Base-by-base conservation (phyloP, 192 early-diverging fungal species). In the Endogone sp. region DNA sequence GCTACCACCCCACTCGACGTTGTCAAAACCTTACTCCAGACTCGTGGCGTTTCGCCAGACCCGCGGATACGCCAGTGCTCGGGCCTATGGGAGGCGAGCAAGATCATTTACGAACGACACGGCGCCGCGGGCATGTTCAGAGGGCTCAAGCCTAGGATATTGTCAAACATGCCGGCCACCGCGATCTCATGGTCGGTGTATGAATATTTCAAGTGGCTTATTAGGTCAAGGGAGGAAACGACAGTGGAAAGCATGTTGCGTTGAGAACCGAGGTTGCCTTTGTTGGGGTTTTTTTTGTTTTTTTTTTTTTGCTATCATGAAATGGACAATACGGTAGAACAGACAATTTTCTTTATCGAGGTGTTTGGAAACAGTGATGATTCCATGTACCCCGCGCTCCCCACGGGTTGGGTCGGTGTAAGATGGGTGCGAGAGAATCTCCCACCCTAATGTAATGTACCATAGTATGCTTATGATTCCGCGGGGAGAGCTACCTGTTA, bases 161-260 rank as follows among this genome's bases (percentile, higher is more conserved):
- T 99, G 63, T 90, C 93, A 13, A 89, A 99, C 75, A 90, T 96
- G 85, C 95, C 97, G 0, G 88, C 91, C 30, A 95, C 95, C 0
- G 95, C 95, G 25, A 93, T 99, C 62, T 91, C 91, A 76, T 99
- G 97, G 97, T 93, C 90, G 57, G 93, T 94, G 0, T 93, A 93
- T 77, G 92, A 93, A 73, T 93, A 92, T 67, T 90, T 91, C 60
- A 93, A 93, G 69, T 93, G 88, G 90, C 64, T 85, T 27, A 81
- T 91, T 55, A 81, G 16, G 9, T 49, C 37, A 16, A 1, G 37
- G 16, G 37, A 49, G 0, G 37, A 49, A 49, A 16, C 37, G 37
- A 49, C 6, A 11, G 37, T 49, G 9, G 37, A 49, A 16, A 49
- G 6, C 9, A 11, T 49, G 37, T 49, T 11, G 37, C 37, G 16